Percentiles rank a stretch among this genome's conserved stretches.
phyloP scores from a whole-genome alignment of 2,329 filamentous ascomycete genomes.

The Eurotiales sp. region DNA sequence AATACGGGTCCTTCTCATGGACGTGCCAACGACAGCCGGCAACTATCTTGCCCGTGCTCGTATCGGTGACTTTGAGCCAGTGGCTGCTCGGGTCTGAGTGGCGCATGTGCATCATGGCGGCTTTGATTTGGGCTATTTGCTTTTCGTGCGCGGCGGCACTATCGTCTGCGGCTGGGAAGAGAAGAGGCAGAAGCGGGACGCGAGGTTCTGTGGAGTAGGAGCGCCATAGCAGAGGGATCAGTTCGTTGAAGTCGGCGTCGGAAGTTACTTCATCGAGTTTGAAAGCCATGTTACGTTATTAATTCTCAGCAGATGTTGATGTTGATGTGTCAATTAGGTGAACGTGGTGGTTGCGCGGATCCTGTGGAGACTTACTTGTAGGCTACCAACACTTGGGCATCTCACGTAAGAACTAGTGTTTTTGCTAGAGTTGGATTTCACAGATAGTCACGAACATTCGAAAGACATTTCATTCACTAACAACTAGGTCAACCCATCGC shows the following conservation, averaged over 20 bases:
- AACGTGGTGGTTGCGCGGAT: no score
- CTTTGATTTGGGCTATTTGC: not conserved
- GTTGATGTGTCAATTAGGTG: no score
- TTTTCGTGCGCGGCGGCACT: not conserved
- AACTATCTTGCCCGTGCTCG: not conserved
- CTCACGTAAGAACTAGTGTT: no score
- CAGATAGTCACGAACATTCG: no score
- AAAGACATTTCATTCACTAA: no score
- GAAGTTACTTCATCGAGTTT: not conserved
- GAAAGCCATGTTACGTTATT: no score
- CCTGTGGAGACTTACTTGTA: no score
- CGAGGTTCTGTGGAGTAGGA: conserved; percentile 1
- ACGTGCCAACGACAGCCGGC: not conserved
- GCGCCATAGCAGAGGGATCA: conserved; percentile 2
- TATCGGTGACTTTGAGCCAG: not conserved
- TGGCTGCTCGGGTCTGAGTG: not conserved
- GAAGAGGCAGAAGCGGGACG: not conserved
- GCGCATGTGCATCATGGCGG: conserved; percentile 1
- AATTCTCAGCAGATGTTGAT: no score
- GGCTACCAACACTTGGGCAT: no score
- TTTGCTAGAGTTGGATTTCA: no score
- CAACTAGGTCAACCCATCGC: no score
- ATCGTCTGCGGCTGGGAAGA: not conserved
- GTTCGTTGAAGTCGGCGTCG: not conserved
- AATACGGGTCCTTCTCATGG: not conserved